Percentiles rank a stretch among this genome's conserved stretches.
Conservation (phyloP, 345 rosid species). For the Leavenworthia alabamica region DNA sequence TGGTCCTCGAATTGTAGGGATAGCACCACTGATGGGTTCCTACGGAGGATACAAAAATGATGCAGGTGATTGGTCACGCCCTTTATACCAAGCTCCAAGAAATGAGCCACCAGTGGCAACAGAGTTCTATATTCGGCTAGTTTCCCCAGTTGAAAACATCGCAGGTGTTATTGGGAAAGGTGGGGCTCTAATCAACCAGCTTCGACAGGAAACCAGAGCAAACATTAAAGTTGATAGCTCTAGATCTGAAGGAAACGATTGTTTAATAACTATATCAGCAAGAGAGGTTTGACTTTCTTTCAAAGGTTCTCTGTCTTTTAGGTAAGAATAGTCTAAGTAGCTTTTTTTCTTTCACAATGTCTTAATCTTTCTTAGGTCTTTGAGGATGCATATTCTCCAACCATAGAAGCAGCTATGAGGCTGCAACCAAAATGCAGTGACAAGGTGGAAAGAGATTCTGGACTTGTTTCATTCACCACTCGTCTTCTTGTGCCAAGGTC, state of each 20-base stretch:
- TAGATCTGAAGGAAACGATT: conserved; percentile 76
- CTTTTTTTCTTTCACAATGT: conserved; percentile 8
- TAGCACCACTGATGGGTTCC: conserved; percentile 66
- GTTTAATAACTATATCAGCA: conserved; percentile 74
- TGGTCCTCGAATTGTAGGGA: conserved; percentile 66
- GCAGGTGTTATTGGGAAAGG: conserved; percentile 97
- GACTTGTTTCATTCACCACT: conserved; percentile 77
- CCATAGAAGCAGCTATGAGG: conserved; percentile 82
- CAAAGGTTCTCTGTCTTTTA: background rate
- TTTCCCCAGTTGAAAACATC: conserved; percentile 73
- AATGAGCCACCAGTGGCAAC: conserved; percentile 61
- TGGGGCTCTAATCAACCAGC: conserved; percentile 82
- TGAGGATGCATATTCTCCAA: conserved; percentile 78
- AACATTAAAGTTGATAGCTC: conserved; percentile 86
- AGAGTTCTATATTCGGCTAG: conserved; percentile 73
- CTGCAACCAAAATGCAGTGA: conserved; percentile 94
- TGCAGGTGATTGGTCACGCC: conserved; percentile 71
- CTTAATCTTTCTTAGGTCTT: conserved; percentile 42
- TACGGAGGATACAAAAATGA: conserved; percentile 83
- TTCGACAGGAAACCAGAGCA: conserved; percentile 86
- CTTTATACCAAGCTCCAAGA: conserved; percentile 73
- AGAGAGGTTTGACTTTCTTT: conserved; percentile 60
- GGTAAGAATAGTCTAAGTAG: background rate
- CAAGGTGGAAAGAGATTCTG: conserved; percentile 90
- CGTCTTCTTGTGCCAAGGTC: conserved; percentile 90